A percentile compares a stretch with the other conserved stretches of the same genome.
Conservation (phyloP, 345 rosid genomes). For the Lagerstroemia speciosa region DNA sequence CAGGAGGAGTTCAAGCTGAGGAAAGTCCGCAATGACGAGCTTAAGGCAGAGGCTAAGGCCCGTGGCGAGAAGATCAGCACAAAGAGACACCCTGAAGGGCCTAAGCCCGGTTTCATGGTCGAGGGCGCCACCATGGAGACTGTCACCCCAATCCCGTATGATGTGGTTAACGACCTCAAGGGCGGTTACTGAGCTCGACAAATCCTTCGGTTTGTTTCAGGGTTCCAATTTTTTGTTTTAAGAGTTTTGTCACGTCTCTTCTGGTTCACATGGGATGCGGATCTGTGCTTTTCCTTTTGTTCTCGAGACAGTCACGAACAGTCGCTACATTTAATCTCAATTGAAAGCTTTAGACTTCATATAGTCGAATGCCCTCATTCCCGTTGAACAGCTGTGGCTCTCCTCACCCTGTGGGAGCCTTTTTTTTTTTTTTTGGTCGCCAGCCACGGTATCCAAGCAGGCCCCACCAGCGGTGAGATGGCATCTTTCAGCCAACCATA, state of each 20-base stretch:
- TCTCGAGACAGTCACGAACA: not conserved
- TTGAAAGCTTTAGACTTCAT: not conserved
- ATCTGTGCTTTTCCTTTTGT: not conserved
- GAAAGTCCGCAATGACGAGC: constrained; percentile 43
- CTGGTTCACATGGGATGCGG: not conserved
- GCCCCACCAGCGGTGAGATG: too few relatives aligned
- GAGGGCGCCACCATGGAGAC: constrained; percentile 76
- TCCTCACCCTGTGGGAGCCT: too few relatives aligned
- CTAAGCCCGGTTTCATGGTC: constrained; percentile 85
- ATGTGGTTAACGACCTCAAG: constrained; percentile 81
- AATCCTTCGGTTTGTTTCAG: not conserved
- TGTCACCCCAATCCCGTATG: constrained; percentile 76
- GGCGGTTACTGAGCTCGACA: constrained; percentile 48
- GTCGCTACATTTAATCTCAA: not conserved
- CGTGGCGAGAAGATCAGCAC: constrained; percentile 63
- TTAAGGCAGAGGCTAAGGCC: constrained; percentile 67
- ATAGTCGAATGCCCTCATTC: not conserved
- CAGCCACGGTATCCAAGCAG: too few relatives aligned
- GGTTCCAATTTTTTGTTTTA: not conserved
- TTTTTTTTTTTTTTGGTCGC: too few relatives aligned
- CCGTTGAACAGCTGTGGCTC: too few relatives aligned
- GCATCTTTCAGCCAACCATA: too few relatives aligned
- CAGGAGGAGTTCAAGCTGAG: constrained; percentile 55
- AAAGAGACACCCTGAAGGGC: constrained; percentile 70
- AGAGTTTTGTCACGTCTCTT: not conserved